phyloP scores from a whole-genome alignment of 768 basidiomycete genomes.

The Cystobasidium ongulense region DNA sequence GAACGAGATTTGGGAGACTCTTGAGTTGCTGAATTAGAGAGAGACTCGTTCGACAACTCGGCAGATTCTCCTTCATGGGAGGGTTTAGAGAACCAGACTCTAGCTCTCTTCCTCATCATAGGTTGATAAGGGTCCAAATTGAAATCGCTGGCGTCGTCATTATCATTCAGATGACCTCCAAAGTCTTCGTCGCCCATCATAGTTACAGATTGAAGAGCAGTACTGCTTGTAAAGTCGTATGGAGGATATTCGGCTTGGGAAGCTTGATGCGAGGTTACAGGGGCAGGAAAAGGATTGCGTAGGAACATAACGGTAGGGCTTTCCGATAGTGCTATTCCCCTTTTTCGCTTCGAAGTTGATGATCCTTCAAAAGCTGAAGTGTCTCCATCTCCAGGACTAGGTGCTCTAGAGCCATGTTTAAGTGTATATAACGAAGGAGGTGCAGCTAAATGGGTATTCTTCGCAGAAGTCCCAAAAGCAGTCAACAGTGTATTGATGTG shows the following conservation, averaged over 20 bases:
- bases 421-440: background rate
- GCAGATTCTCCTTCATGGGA: background rate
- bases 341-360: background rate
- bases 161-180: background rate
- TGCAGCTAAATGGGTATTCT: background rate
- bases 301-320: constrained; percentile 25
- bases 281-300: constrained; percentile 22
- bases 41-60: background rate
- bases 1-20: background rate
- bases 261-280: background rate
- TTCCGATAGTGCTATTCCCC: background rate
- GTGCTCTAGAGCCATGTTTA: background rate
- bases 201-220: background rate
- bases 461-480: background rate
- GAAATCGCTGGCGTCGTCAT: background rate
- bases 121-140: background rate
- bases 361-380: background rate
- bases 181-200: background rate
- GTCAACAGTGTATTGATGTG: background rate
- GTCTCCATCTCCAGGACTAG: background rate
- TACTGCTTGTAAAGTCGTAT: background rate
- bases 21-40: background rate
- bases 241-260: background rate
- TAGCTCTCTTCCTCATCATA: background rate
- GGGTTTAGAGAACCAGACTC: constrained; percentile 15